phyloP scores from a whole-genome alignment of 345 rosid species.

The Raphanus sativus region DNA sequence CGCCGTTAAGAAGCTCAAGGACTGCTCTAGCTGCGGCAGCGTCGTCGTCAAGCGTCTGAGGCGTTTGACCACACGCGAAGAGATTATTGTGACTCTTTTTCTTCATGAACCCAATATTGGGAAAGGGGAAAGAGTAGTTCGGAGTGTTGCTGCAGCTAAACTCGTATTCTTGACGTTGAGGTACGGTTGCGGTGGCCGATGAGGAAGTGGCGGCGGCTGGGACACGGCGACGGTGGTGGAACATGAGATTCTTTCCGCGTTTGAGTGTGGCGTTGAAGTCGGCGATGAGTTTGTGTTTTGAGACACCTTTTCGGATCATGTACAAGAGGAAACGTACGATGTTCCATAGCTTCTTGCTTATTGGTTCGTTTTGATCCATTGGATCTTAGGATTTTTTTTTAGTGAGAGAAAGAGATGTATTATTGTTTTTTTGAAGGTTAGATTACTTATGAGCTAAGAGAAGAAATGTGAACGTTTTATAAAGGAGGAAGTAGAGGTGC shows the following conservation, averaged over 20 bases:
- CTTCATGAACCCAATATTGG: slow-evolving; percentile 39
- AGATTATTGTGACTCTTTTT: slow-evolving; percentile 44
- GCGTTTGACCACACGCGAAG: slow-evolving; percentile 63
- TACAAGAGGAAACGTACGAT: slow-evolving; percentile 61
- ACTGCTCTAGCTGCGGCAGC: slow-evolving; percentile 50
- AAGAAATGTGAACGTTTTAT: slow-evolving; percentile 34
- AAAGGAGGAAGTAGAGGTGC: slow-evolving; percentile 36
- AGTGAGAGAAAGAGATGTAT: slow-evolving; percentile 22
- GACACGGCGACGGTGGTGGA: slow-evolving; percentile 47
- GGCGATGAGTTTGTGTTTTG: slow-evolving; percentile 59
- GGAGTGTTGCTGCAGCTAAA: slow-evolving; percentile 98
- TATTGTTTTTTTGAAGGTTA: neutral
- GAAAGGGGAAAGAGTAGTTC: slow-evolving; percentile 50
- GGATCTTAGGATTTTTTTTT: slow-evolving; percentile 6
- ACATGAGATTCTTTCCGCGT: slow-evolving; percentile 79
- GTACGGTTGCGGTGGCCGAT: slow-evolving; percentile 42
- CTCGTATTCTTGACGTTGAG: slow-evolving; percentile 60
- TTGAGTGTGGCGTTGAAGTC: slow-evolving; percentile 77
- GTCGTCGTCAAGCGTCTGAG: slow-evolving; percentile 59
- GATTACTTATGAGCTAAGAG: slow-evolving; percentile 41
- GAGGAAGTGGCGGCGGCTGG: slow-evolving; percentile 12
- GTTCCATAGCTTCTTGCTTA: slow-evolving; percentile 64
- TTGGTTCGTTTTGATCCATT: slow-evolving; percentile 52
- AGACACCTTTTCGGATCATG: slow-evolving; percentile 72
- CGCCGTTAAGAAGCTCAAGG: slow-evolving; percentile 58